phyloP scores from a whole-genome alignment of 164 flowering plant genomes.

The Tetracentron sinense region DNA sequence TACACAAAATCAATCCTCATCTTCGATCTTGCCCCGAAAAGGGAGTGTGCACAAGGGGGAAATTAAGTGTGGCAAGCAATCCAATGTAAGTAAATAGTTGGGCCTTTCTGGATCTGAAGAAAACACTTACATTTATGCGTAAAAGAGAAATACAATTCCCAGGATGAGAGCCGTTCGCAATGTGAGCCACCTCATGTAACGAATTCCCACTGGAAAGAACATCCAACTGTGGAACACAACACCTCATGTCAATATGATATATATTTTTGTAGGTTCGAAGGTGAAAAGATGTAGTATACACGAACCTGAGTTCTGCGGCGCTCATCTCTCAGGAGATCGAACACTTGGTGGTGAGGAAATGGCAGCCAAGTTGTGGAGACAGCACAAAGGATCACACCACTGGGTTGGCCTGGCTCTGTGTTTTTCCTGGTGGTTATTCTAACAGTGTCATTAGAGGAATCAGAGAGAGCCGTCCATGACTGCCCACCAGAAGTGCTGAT shows the following conservation, averaged over 20 bases:
- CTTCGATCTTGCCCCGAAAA: too few relatives aligned
- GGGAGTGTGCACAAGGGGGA: too few relatives aligned
- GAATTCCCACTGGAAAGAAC: constrained; percentile 13
- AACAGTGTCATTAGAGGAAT: constrained; percentile 62
- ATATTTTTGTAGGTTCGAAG: neutral
- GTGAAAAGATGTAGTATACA: neutral
- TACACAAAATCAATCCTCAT: too few relatives aligned
- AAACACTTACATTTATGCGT: constrained; percentile 58
- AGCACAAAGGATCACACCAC: constrained; percentile 73
- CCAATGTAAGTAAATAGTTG: too few relatives aligned
- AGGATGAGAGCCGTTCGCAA: constrained; percentile 54
- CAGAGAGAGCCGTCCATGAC: constrained; percentile 85
- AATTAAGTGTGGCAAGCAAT: too few relatives aligned
- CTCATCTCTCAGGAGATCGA: constrained; percentile 75
- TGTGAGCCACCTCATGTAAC: too few relatives aligned
- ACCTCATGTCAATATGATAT: neutral
- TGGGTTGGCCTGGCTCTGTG: constrained; percentile 80
- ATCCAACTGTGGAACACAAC: constrained; percentile 35
- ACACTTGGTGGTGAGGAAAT: constrained; percentile 60
- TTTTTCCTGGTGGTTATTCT: constrained; percentile 75
- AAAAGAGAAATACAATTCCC: constrained; percentile 73
- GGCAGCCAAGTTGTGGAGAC: constrained; percentile 91
- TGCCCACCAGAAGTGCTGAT: constrained; percentile 62
- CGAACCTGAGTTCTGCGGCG: constrained; percentile 73
- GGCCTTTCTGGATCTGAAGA: too few relatives aligned